These are phyloP conservation scores for Puccinellia tenuiflora DNA, from an alignment of 176 grass and related monocot genomes.

Conservation along the genomic window DNA sequence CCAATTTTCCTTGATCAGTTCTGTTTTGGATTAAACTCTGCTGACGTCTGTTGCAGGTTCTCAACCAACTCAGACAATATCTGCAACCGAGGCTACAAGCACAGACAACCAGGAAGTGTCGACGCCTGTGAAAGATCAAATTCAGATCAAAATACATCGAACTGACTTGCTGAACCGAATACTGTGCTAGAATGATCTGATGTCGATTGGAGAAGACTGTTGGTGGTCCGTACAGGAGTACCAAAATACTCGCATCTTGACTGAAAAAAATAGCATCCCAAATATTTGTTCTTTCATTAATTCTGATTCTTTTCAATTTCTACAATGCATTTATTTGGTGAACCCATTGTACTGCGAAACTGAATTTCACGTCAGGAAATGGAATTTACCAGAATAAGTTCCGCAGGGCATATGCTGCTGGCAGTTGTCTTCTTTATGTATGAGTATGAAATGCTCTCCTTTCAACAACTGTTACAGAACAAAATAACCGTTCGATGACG, in stretches of 20 bases:
- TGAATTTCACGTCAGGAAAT: conserved; percentile 20
- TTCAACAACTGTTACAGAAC: too few relatives aligned
- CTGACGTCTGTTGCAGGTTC: conserved; percentile 39
- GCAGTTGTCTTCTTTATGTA: not conserved
- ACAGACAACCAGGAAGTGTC: conserved; percentile 25
- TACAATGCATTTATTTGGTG: conserved; percentile 28
- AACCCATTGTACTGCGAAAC: conserved; percentile 25
- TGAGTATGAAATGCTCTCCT: not conserved
- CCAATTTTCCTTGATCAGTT: not conserved
- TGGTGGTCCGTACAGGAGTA: conserved; percentile 17
- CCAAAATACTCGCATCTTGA: conserved; percentile 41
- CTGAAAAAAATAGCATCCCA: conserved; percentile 31
- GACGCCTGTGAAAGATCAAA: conserved; percentile 22
- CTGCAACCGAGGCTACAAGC: conserved; percentile 22
- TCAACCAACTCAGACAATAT: conserved; percentile 26
- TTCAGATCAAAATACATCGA: conserved; percentile 36
- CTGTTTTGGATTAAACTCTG: not conserved
- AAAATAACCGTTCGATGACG: too few relatives aligned
- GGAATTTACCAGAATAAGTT: conserved; percentile 18
- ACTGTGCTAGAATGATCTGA: conserved; percentile 1
- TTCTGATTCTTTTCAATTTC: conserved; percentile 57
- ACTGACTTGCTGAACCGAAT: conserved; percentile 35
- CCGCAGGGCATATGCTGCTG: not conserved
- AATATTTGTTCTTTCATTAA: conserved; percentile 57
- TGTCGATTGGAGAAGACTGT: conserved; percentile 16